phyloP scores from a whole-genome alignment of 345 rosid species.

The Ricinus communis region DNA sequence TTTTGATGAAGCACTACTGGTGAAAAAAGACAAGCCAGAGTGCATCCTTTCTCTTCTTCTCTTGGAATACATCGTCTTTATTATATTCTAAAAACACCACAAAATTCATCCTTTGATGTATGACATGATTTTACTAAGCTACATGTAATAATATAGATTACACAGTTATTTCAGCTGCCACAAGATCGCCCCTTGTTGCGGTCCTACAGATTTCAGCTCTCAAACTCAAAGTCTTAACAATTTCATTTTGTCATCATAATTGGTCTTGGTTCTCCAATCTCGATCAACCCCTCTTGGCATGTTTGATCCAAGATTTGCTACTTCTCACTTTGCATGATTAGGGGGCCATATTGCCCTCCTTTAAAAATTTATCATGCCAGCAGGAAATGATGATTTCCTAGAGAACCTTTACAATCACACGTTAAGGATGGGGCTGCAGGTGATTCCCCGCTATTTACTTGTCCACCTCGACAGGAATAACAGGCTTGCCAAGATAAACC shows the following conservation, averaged over 20 bases:
- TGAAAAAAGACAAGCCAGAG: no score
- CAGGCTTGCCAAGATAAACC: conserved; percentile 69
- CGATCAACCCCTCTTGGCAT: not conserved
- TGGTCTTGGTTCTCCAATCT: conserved; percentile 11
- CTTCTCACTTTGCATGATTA: not conserved
- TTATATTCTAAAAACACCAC: not conserved
- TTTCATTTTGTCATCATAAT: not conserved
- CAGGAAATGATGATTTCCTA: not conserved
- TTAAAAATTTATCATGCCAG: not conserved
- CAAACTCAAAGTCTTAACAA: not conserved
- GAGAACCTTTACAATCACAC: conserved; percentile 23
- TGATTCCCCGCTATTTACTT: conserved; percentile 30
- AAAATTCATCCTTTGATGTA: conserved; percentile 9
- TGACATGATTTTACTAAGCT: not conserved
- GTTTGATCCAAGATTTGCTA: not conserved
- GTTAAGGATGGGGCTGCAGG: not conserved
- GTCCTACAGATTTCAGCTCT: not conserved
- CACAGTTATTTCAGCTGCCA: not conserved
- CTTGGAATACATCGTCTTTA: no score
- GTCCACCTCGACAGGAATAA: conserved; percentile 54
- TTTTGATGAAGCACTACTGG: no score
- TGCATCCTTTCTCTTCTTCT: no score
- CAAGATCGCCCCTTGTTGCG: not conserved
- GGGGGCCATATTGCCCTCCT: conserved; percentile 1
- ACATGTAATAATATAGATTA: not conserved